phyloP scores from a whole-genome alignment of 495 filamentous ascomycete genomes.

The Elasticomyces elasticus region DNA sequence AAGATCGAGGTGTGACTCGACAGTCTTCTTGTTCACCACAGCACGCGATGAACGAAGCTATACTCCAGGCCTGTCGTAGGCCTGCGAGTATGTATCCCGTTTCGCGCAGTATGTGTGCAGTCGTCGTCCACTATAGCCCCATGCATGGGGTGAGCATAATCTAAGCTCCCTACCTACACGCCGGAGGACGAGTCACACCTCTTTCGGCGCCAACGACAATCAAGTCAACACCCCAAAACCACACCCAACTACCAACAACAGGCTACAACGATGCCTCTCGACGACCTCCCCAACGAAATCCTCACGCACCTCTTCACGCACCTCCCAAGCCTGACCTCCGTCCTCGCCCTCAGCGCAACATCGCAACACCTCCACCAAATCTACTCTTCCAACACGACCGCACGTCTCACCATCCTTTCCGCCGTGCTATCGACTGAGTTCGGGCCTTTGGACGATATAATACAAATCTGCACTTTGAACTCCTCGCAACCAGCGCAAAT shows the following conservation, averaged over 20 bases:
- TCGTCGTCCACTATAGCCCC: conserved; percentile 50
- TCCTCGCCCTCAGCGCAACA: conserved; percentile 45
- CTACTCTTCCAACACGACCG: conserved; percentile 41
- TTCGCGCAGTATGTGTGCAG: background rate
- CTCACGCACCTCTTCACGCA: conserved; percentile 51
- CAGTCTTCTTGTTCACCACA: background rate
- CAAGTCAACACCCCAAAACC: background rate
- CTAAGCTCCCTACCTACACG: conserved; percentile 37
- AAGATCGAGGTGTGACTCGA: background rate
- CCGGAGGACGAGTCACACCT: conserved; percentile 6
- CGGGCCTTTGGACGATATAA: conserved; percentile 49
- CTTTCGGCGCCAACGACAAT: background rate
- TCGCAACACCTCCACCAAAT: conserved; percentile 46
- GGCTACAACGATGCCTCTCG: conserved; percentile 35
- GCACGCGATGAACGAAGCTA: background rate
- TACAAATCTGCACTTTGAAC: conserved; percentile 52
- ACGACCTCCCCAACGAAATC: conserved; percentile 51
- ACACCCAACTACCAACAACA: background rate
- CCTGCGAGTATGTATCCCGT: conserved; percentile 15
- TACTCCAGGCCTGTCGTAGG: conserved; percentile 2
- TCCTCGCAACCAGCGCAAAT: conserved; percentile 47
- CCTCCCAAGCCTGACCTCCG: conserved; percentile 42
- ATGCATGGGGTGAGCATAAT: conserved; percentile 56
- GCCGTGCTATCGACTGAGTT: conserved; percentile 47
- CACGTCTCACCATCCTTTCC: conserved; percentile 45